These are phyloP conservation scores for Emmonsiellopsis sp. DNA, from an alignment of 2,329 filamentous ascomycete genomes.

Conservation along the genomic window DNA sequence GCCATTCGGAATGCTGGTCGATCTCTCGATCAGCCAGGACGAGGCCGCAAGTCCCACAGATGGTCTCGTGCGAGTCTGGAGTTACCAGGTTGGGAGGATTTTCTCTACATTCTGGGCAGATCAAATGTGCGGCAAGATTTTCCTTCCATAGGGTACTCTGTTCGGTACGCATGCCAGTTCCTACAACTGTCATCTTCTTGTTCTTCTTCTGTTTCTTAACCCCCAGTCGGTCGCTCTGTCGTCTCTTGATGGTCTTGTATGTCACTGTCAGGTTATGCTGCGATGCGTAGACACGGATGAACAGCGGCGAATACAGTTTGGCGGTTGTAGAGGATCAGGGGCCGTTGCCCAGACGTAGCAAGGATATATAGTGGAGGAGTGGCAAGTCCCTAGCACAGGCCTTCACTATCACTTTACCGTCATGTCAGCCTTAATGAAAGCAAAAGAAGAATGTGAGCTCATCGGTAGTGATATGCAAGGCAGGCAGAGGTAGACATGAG, in stretches of 20 bases:
- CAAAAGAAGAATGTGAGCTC: constrained; percentile 10
- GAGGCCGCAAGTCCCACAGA: constrained; percentile 84
- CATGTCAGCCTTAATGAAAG: constrained; percentile 23
- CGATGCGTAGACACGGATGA: constrained; percentile 49
- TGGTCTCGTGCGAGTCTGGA: constrained; percentile 86
- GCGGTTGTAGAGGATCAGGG: constrained; percentile 26
- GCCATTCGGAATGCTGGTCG: constrained; percentile 95
- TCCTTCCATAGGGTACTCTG: constrained; percentile 55
- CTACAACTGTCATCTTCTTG: constrained; percentile 27
- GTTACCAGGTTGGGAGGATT: constrained; percentile 87
- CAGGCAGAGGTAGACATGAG: constrained; percentile 9
- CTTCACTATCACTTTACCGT: constrained; percentile 18
- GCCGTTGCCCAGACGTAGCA: constrained; percentile 2
- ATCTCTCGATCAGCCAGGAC: constrained; percentile 87
- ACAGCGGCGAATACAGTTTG: constrained; percentile 65
- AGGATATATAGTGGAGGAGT: constrained; percentile 11
- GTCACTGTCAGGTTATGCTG: constrained; percentile 38
- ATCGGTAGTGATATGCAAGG: constrained; percentile 1
- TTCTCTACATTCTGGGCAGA: constrained; percentile 87
- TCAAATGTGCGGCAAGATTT: constrained; percentile 76
- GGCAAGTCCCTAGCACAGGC: constrained; percentile 10
- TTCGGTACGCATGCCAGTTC: constrained; percentile 37
- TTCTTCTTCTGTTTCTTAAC: constrained; percentile 20
- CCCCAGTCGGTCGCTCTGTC: constrained; percentile 26
- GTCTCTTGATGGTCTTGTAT: constrained; percentile 37